Percentiles rank a stretch among this genome's conserved stretches.
These are phyloP conservation scores for Dictyostelium citrinum DNA, from an alignment of 78 protist species.

Conservation along the genomic window DNA sequence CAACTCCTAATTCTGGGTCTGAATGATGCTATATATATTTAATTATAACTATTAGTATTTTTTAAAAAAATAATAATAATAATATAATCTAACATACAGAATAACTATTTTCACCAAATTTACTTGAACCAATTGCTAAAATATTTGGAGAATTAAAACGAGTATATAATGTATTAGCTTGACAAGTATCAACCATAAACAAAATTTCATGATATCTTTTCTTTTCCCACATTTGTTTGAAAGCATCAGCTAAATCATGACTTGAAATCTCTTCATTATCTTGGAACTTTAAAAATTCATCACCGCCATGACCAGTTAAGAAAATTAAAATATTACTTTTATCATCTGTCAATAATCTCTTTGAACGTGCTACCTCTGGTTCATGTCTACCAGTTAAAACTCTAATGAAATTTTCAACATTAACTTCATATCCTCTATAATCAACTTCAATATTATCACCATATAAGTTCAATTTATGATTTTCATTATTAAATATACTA, in stretches of 20 bases:
- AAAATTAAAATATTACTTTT: slow-evolving; percentile 90
- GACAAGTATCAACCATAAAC: slow-evolving; percentile 96
- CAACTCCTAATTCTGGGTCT: slow-evolving; percentile 85
- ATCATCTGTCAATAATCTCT: slow-evolving; percentile 87
- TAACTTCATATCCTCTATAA: slow-evolving; percentile 94
- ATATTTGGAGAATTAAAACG: slow-evolving; percentile 77
- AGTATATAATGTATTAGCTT: slow-evolving; percentile 90
- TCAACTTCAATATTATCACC: slow-evolving; percentile 94
- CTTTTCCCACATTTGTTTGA: slow-evolving; percentile 91
- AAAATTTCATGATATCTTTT: slow-evolving; percentile 87
- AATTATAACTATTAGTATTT: too few relatives aligned
- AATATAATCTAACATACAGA: slow-evolving; percentile 41
- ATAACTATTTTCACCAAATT: slow-evolving; percentile 86
- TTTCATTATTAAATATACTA: slow-evolving; percentile 83
- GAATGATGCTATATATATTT: slow-evolving; percentile 78
- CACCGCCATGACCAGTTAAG: slow-evolving; percentile 98
- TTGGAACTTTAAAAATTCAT: slow-evolving; percentile 96
- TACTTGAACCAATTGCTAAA: slow-evolving; percentile 81
- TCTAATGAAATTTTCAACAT: slow-evolving; percentile 93
- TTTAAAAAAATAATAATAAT: background rate
- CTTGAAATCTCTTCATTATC: slow-evolving; percentile 94
- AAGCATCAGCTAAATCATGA: slow-evolving; percentile 91
- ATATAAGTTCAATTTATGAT: slow-evolving; percentile 84
- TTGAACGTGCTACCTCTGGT: slow-evolving; percentile 84
- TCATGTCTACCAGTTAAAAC: slow-evolving; percentile 92